Percentiles rank a stretch among this genome's conserved stretches.
phyloP scores from a whole-genome alignment of 768 basidiomycete genomes.

The Lentinus tigrinus region DNA sequence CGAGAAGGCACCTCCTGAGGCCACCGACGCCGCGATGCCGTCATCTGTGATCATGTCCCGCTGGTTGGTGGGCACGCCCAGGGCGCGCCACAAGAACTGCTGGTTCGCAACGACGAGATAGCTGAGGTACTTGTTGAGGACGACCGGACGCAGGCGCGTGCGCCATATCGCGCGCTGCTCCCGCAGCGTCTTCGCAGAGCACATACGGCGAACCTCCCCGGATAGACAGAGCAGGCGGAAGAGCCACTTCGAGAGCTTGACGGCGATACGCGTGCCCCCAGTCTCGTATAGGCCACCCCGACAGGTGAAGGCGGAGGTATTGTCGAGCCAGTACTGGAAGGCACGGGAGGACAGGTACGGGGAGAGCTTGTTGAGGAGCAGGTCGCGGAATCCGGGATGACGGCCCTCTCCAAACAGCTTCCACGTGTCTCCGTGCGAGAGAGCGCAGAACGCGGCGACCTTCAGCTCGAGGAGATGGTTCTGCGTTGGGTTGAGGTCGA shows the following conservation, averaged over 20 bases:
- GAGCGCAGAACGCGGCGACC: conserved; percentile 59
- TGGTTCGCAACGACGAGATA: conserved; percentile 52
- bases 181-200: conserved; percentile 48
- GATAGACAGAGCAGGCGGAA: conserved; percentile 61
- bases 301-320: conserved; percentile 44
- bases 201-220: conserved; percentile 54
- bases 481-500: conserved; percentile 78
- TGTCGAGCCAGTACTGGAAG: conserved; percentile 76
- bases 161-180: conserved; percentile 67
- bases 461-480: conserved; percentile 79
- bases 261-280: conserved; percentile 67
- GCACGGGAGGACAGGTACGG: conserved; percentile 70
- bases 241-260: conserved; percentile 57
- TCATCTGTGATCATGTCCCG: conserved; percentile 27
- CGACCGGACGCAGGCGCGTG: conserved; percentile 55
- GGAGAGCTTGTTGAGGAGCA: conserved; percentile 60
- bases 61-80: conserved; percentile 75
- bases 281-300: conserved; percentile 29
- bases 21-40: conserved; percentile 27
- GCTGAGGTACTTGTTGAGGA: conserved; percentile 44
- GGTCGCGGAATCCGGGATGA: conserved; percentile 54
- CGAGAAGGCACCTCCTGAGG: conserved; percentile 39
- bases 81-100: conserved; percentile 75
- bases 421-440: conserved; percentile 62
- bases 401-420: conserved; percentile 67